Evolutionary conservation across 352 stramenopile species (phyloP), one percentile per base, ranked within the genome.

Genomic region (Achlya hypogyna): DNA sequence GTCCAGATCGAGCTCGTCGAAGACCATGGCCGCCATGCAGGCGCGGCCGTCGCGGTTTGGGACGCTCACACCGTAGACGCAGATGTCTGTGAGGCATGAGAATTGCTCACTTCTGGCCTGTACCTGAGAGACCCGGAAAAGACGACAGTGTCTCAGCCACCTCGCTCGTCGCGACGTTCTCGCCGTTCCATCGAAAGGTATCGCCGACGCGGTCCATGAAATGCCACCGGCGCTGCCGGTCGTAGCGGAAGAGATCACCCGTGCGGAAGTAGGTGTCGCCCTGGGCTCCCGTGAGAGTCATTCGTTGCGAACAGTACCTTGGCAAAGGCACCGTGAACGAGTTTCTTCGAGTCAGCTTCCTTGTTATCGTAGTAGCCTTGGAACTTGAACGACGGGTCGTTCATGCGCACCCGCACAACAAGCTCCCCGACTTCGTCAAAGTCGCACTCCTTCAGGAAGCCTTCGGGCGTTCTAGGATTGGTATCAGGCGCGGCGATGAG

Each of bases 151-250:
- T 83, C 47, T 93, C 77, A 0, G 81, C 76, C 9, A 98, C 88
- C 70, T 98, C 88, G 53, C 86, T 94, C 1, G 91, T 97, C 42
- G 86, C 83, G 18, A 97, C 87, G 63, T 97, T 98, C 64, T 98
- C 91, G 25, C 91, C 91, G 58, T 97, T 97, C 88, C 91, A 98
- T 18, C 91, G 82, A 70, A 96, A 98, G 20, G 91, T 98, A 66
- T 98, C 91, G 25, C 91, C 91, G 18, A 97, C 82, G 20, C 91
- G 84, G 62, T 98, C 92, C 4, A 95, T 74, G 58, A 96, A 98
- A 71, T 94, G 91, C 77, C 88, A 93, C 71, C 80, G 89, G 4
- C 79, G 74, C 6, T 77, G 69, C 29, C 73, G 64, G 64, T 97
- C 89, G 47, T 86, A 76, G 35, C 78, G 77, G 43, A 98, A 88